Percentiles rank a stretch among this genome's conserved stretches.
Evolutionary conservation across 1,284 basidiomycete genomes (phyloP).

Genomic region (Farysia itapuensis): DNA sequence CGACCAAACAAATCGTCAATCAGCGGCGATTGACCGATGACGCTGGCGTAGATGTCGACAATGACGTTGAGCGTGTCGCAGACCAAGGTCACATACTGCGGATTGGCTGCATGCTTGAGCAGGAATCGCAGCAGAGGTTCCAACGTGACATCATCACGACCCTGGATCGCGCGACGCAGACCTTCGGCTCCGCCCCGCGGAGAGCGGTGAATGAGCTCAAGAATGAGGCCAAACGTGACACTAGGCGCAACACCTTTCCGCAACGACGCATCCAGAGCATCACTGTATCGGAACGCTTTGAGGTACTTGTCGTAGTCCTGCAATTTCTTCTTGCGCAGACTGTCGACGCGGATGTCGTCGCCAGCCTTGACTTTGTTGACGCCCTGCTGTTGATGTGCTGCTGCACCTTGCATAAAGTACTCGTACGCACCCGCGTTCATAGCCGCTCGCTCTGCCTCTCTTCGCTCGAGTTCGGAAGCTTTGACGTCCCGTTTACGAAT

Average conservation of each 20-base stretch:
- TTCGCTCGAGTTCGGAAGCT: constrained; percentile 66
- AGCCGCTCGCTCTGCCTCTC: constrained; percentile 63
- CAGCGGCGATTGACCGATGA: constrained; percentile 88
- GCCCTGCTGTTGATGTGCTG: constrained; percentile 16
- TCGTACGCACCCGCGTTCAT: constrained; percentile 71
- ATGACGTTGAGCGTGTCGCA: constrained; percentile 80
- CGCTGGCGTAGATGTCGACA: constrained; percentile 86
- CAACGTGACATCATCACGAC: constrained; percentile 89
- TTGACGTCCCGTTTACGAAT: constrained; percentile 69
- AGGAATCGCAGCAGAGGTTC: constrained; percentile 86
- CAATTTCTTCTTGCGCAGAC: constrained; percentile 72
- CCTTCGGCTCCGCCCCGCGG: constrained; percentile 68
- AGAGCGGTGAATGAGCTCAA: constrained; percentile 81
- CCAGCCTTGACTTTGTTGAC: constrained; percentile 10
- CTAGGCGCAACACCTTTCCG: constrained; percentile 43
- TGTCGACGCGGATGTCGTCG: constrained; percentile 65
- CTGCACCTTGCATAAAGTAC: constrained; percentile 65
- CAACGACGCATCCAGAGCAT: constrained; percentile 71
- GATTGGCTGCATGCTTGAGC: constrained; percentile 81
- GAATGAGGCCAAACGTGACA: constrained; percentile 85
- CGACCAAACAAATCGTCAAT: constrained; percentile 82
- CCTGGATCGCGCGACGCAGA: constrained; percentile 78
- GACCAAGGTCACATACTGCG: constrained; percentile 84
- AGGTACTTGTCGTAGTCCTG: constrained; percentile 86
- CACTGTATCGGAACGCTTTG: constrained; percentile 91